Conservation (phyloP, 1,284 basidiomycete genomes). For the Fomitopsis betulina region DNA sequence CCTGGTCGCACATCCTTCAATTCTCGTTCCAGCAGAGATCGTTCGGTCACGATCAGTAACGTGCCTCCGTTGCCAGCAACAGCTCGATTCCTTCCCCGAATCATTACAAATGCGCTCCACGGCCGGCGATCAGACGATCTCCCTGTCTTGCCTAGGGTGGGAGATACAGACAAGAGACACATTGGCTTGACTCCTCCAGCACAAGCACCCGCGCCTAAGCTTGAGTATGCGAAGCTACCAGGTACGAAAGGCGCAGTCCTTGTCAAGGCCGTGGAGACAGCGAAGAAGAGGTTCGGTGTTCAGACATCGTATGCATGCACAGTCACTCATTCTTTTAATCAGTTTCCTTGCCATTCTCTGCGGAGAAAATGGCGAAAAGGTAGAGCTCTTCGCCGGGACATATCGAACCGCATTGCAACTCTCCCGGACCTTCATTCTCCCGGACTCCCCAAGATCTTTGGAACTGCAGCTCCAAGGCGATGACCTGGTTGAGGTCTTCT, state of each 20-base stretch:
- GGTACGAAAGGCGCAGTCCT: constrained; percentile 82
- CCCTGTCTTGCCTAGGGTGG: constrained; percentile 28
- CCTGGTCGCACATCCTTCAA: constrained; percentile 16
- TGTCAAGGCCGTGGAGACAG: constrained; percentile 82
- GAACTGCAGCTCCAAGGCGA: constrained; percentile 89
- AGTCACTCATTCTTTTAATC: not conserved
- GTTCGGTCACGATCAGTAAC: constrained; percentile 16
- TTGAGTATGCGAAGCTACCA: constrained; percentile 87
- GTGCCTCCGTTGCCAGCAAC: constrained; percentile 27
- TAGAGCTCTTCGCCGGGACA: constrained; percentile 85
- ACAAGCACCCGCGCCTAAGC: constrained; percentile 69
- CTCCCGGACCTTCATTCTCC: constrained; percentile 83
- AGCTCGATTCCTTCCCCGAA: constrained; percentile 64
- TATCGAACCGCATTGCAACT: constrained; percentile 76
- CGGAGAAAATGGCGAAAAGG: constrained; percentile 89
- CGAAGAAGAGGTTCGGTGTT: constrained; percentile 67
- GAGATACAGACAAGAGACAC: constrained; percentile 17
- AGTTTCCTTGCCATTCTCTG: constrained; percentile 87
- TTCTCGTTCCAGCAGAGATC: constrained; percentile 11
- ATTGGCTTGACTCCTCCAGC: constrained; percentile 18
- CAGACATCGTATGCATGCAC: not conserved
- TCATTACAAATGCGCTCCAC: constrained; percentile 61
- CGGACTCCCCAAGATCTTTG: constrained; percentile 79
- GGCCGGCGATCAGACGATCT: constrained; percentile 56
- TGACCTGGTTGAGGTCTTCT: constrained; percentile 83